Percentiles rank a stretch among this genome's conserved stretches.
These are phyloP conservation scores for Orobanche coerulescens DNA, from an alignment of 257 asterid genomes.

Conservation along the genomic window DNA sequence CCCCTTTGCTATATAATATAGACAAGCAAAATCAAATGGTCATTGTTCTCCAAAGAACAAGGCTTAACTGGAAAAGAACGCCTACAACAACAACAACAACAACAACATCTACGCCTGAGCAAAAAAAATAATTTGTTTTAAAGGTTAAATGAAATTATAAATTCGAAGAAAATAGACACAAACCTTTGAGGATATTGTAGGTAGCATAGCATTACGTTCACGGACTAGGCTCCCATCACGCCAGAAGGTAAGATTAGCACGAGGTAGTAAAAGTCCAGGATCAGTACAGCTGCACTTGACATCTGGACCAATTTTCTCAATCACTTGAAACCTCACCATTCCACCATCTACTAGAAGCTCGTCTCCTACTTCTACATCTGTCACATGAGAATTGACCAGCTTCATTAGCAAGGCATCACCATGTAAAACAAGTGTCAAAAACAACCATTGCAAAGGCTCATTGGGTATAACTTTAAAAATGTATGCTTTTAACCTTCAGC, in stretches of 20 bases:
- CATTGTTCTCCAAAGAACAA: not conserved
- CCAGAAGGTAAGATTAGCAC: constrained; percentile 98
- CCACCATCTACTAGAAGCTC: constrained; percentile 98
- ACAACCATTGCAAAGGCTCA: not conserved
- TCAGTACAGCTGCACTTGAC: constrained; percentile 93
- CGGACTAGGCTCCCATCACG: constrained; percentile 80
- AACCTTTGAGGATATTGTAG: constrained; percentile 85
- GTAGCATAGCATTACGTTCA: constrained; percentile 83
- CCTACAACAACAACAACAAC: too few relatives aligned
- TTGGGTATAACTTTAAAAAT: constrained; percentile 31
- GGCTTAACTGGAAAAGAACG: not conserved
- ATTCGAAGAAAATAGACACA: constrained; percentile 8
- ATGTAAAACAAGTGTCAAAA: constrained; percentile 37
- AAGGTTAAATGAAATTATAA: constrained; percentile 18
- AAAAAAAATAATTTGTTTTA: constrained; percentile 7
- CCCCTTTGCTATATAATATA: constrained; percentile 10
- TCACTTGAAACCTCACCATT: constrained; percentile 97
- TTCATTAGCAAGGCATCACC: constrained; percentile 32
- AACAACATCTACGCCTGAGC: too few relatives aligned
- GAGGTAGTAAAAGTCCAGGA: constrained; percentile 90
- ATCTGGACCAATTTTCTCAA: constrained; percentile 96
- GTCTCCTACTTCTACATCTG: constrained; percentile 91
- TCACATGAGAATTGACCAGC: constrained; percentile 14
- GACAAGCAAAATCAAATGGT: not conserved
- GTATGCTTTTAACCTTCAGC: constrained; percentile 64